These are phyloP conservation scores for Xylariales sp. DNA, from an alignment of 2,329 filamentous ascomycete species.

Conservation along the genomic window DNA sequence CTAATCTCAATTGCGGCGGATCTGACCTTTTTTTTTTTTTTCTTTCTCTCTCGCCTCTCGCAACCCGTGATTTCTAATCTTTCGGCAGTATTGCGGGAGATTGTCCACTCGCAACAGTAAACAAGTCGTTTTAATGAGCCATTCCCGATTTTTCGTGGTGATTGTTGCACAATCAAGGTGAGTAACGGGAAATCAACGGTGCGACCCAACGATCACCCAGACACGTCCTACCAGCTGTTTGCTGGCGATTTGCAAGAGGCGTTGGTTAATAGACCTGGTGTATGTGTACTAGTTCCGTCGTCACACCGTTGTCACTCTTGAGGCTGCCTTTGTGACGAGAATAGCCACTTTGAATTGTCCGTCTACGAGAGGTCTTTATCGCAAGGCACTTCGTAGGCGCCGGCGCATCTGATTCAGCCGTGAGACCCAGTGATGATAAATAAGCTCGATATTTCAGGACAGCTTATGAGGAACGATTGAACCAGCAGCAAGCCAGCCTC, in stretches of 20 bases:
- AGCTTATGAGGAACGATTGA: conserved; percentile 34
- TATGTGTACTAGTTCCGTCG: conserved; percentile 12
- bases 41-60: neutral
- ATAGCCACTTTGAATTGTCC: conserved; percentile 32
- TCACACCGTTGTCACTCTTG: conserved; percentile 2
- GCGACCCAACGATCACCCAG: conserved; percentile 16
- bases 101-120: conserved; percentile 8
- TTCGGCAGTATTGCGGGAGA: conserved; percentile 1
- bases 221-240: conserved; percentile 10
- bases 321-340: conserved; percentile 10
- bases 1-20: neutral
- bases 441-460: conserved; percentile 26
- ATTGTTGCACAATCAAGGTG: conserved; percentile 30
- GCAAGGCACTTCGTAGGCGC: conserved; percentile 41
- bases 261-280: conserved; percentile 12
- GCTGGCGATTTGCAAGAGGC: conserved; percentile 7
- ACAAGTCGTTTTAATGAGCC: conserved; percentile 5
- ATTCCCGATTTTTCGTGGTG: conserved; percentile 8
- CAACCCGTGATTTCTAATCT: neutral
- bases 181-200: conserved; percentile 19
- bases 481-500: conserved; percentile 35
- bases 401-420: conserved; percentile 31
- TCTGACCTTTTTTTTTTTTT: neutral
- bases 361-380: conserved; percentile 42
- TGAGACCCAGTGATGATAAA: conserved; percentile 32